Evolutionary conservation across 768 basidiomycete genomes (phyloP).

Genomic region (Agrocybe praecox): DNA sequence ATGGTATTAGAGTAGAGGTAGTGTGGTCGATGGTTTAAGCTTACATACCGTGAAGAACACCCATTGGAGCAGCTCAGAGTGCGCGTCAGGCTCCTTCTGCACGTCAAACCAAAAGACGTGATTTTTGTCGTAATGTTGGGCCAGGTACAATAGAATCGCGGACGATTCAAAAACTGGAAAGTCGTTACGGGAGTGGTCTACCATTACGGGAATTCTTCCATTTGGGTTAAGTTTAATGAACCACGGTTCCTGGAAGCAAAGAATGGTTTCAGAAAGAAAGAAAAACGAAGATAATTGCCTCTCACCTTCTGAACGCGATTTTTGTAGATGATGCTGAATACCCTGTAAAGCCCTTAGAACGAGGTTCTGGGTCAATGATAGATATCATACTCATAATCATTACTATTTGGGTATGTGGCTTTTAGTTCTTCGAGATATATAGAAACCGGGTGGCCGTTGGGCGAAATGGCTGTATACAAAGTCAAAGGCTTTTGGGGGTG

Average conservation of each 20-base stretch:
- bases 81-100: constrained; percentile 53
- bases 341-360: constrained; percentile 28
- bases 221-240: constrained; percentile 78
- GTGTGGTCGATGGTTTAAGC: neutral
- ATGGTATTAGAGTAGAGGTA: neutral
- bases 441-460: constrained; percentile 56
- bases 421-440: constrained; percentile 67
- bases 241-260: constrained; percentile 53
- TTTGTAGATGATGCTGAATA: constrained; percentile 55
- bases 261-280: neutral
- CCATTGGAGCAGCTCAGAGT: constrained; percentile 82
- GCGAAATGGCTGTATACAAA: constrained; percentile 58
- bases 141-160: constrained; percentile 81
- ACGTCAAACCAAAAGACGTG: constrained; percentile 68
- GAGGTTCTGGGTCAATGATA: neutral
- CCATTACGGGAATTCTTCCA: constrained; percentile 68
- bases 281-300: neutral
- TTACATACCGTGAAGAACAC: constrained; percentile 72
- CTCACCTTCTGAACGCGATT: constrained; percentile 73
- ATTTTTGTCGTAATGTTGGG: constrained; percentile 81
- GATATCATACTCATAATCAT: constrained; percentile 54
- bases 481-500: constrained; percentile 38
- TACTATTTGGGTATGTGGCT: constrained; percentile 43
- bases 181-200: constrained; percentile 60
- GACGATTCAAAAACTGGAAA: constrained; percentile 77